These are phyloP conservation scores for Penicillium sp. DNA, from an alignment of 2,329 filamentous ascomycete species.

Conservation along the genomic window DNA sequence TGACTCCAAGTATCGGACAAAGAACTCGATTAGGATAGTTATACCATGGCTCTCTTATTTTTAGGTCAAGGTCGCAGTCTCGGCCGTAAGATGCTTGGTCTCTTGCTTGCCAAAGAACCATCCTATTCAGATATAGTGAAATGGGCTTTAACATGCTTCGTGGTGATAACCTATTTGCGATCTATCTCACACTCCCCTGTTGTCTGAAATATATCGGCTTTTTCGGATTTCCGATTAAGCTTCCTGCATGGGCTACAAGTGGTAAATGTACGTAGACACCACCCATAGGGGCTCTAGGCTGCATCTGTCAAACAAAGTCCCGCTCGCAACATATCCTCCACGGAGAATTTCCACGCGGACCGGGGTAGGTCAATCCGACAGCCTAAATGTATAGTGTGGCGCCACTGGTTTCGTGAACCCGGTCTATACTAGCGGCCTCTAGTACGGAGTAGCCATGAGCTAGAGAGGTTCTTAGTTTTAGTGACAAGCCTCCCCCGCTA, in stretches of 20 bases:
- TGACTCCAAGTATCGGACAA: background rate
- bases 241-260: background rate
- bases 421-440: background rate
- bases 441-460: background rate
- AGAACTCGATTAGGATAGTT: background rate
- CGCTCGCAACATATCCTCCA: background rate
- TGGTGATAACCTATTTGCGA: background rate
- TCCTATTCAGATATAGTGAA: background rate
- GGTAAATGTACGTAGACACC: background rate
- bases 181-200: background rate
- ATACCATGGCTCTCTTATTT: background rate
- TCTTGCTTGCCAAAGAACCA: background rate
- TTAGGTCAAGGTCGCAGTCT: background rate
- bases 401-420: background rate
- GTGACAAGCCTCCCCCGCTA: constrained; percentile 1
- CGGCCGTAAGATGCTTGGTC: background rate
- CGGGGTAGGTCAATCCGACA: background rate
- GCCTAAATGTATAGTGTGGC: background rate
- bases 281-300: background rate
- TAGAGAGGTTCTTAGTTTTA: background rate
- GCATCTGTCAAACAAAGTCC: background rate
- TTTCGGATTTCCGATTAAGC: background rate
- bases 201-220: background rate
- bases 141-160: background rate
- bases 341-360: constrained; percentile 4